Evolutionary conservation across 257 asterid species (phyloP), one percentile per base, ranked within the genome.

Genomic region (Nemophila menziesii): DNA sequence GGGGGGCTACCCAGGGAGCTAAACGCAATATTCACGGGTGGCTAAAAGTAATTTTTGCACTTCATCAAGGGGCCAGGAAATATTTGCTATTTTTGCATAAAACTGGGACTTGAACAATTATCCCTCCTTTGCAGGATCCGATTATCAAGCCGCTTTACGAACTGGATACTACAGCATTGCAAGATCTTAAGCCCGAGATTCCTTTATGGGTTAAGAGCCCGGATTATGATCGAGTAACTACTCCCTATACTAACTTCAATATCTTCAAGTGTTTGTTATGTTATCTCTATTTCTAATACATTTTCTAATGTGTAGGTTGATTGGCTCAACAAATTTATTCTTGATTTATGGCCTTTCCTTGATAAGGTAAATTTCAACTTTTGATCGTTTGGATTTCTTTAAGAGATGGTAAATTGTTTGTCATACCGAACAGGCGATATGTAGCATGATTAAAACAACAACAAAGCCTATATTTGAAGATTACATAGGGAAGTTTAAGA

Each of bases 181-280:
- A 74, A 60, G 81, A 78, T 41, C 79, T 86, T 43, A 67, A 71
- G 79, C 71, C 81, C 1, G 96, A 81, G 52, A 71, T 86, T 48
- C 96, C 96, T 20, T 54, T 68, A 20, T 86, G 96, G 96, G 80
- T 81, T 16, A 86, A 86, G 59, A 72, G 72, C 49, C 90, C 96
- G 9, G 94, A 86, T 62, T 82, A 73, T 16, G 96, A 86, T 48
- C 70, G 96, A 57, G 96, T 82, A 61, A 48, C 78, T 53, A 42
- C 22, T 16, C 18, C 27, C 10, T 39, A 13, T 47, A n/a, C 23
- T 7, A 4, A 1, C 26, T 18, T 22, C 4, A 33, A 14, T 4
- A 22, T 43, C 16, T 34, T 20, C 18, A 23, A 16, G 20, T 40
- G 5, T 22, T 20, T 14, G 11, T 4, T n/a, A 3, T 16, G 44